These are phyloP conservation scores for Phytopythium vexans DNA, from an alignment of 352 stramenopile species.

Conservation along the genomic window DNA sequence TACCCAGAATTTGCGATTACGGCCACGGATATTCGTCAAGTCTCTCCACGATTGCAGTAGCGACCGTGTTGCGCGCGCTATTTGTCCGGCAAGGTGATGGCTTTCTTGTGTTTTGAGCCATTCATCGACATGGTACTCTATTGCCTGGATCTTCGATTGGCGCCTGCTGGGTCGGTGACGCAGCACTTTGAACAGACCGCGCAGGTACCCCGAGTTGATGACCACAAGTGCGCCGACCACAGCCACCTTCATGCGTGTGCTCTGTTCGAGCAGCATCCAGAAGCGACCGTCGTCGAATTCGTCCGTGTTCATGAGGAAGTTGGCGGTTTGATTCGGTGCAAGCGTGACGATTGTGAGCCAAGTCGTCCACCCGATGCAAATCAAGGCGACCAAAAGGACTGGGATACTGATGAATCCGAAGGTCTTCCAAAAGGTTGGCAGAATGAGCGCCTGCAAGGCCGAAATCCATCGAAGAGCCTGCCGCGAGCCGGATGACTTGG, in stretches of 20 bases:
- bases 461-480: no score
- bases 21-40: constrained; percentile 16
- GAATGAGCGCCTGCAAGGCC: not conserved
- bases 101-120: not conserved
- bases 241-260: constrained; percentile 7
- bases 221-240: constrained; percentile 6
- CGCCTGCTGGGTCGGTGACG: not conserved
- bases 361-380: constrained; percentile 11
- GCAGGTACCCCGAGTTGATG: constrained; percentile 11
- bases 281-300: constrained; percentile 19
- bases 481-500: no score
- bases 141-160: not conserved
- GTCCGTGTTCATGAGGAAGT: constrained; percentile 24
- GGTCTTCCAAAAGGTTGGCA: not conserved
- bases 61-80: not conserved
- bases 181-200: constrained; percentile 11
- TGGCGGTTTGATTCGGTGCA: constrained; percentile 18
- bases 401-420: constrained; percentile 2
- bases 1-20: constrained; percentile 32
- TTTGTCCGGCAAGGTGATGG: not conserved
- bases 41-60: constrained; percentile 9
- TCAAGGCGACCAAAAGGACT: not conserved
- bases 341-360: constrained; percentile 23
- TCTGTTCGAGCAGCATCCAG: constrained; percentile 21
- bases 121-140: not conserved